Base-by-base conservation (phyloP, 2,329 filamentous ascomycete species). In the Fusarium duplospermum region DNA sequence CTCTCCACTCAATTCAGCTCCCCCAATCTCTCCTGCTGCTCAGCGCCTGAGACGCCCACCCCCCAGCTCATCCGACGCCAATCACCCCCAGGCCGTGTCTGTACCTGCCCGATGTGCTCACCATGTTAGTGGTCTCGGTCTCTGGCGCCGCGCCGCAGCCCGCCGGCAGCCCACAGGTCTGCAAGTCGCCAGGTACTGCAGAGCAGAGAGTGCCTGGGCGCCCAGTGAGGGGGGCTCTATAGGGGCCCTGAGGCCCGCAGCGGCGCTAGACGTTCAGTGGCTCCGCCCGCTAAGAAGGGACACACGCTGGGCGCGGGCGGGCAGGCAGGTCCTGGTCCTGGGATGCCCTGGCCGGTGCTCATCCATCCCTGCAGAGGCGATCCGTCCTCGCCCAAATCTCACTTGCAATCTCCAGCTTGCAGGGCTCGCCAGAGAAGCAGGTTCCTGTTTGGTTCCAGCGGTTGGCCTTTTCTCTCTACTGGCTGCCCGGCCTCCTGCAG, bases 341-440 rank as follows among this genome's bases (percentile, higher is more conserved):
- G 72, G 72, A 35, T 70, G 69, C 60, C 62, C 60, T 54, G 33
- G 60, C 61, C 76, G 75, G 73, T 76, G 71, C 64, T 38, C 69
- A 80, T 50, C 47, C 18, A 52, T 79, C 80, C 80, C 80, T 81
- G 80, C 80, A 80, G 73, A 77, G 78, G 73, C 80, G 80, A 81
- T 81, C 80, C 76, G 73, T 76, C 71, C 72, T 76, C 77, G 73
- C 64, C 74, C 74, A 79, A 78, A 79, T 79, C 75, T 79, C 73
- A 79, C 77, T 72, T 79, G 76, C 69, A 79, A 79, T 79, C 77
- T 79, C 77, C 76, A 78, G 77, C 64, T 69, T 70, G 66, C 67
- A 71, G 69, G 67, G 60, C 61, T 42, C 18, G 11, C 18, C 57
- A 56, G 54, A 18, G 36, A 42, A 62, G 64, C 56, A 69, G 62